Evolutionary conservation across 2,329 filamentous ascomycete genomes (phyloP).

Genomic region (Dactylellina parvicollis): DNA sequence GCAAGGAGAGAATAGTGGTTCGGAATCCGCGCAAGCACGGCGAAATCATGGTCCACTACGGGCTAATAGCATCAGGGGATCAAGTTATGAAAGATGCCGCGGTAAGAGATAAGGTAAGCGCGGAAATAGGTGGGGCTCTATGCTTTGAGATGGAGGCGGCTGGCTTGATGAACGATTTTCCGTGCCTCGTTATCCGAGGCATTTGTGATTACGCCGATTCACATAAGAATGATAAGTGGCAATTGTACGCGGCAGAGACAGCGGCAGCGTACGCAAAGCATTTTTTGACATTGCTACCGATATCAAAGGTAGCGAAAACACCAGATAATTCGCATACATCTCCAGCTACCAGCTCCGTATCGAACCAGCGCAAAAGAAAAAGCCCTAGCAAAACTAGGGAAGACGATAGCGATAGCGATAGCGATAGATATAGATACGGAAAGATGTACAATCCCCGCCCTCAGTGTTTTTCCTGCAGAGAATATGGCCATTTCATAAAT

Average conservation of each 20-base stretch:
- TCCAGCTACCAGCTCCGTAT: too few relatives aligned
- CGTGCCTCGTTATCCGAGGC: constrained; percentile 15
- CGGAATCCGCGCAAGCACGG: not conserved
- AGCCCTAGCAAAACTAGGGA: too few relatives aligned
- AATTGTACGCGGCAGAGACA: constrained; percentile 1
- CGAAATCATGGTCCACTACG: constrained; percentile 11
- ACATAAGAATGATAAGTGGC: constrained; percentile 23
- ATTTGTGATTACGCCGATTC: constrained; percentile 29
- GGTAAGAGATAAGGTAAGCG: not conserved
- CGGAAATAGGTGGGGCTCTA: not conserved
- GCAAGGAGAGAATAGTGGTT: not conserved
- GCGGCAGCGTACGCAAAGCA: constrained; percentile 28
- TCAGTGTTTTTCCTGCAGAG: too few relatives aligned
- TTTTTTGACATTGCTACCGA: too few relatives aligned
- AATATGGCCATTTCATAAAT: too few relatives aligned
- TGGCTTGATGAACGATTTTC: constrained; percentile 10
- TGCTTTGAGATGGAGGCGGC: too few relatives aligned
- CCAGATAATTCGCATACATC: too few relatives aligned
- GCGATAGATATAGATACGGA: too few relatives aligned
- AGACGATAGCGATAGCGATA: too few relatives aligned
- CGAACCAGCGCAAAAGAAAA: too few relatives aligned
- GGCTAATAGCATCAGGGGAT: constrained; percentile 18
- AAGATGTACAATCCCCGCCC: too few relatives aligned
- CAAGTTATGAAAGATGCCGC: constrained; percentile 17
- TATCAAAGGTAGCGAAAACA: too few relatives aligned